Evolutionary conservation across 2,329 filamentous ascomycete genomes (phyloP), one percentile per base, ranked within the genome.

Genomic region (Nakataea oryzae): DNA sequence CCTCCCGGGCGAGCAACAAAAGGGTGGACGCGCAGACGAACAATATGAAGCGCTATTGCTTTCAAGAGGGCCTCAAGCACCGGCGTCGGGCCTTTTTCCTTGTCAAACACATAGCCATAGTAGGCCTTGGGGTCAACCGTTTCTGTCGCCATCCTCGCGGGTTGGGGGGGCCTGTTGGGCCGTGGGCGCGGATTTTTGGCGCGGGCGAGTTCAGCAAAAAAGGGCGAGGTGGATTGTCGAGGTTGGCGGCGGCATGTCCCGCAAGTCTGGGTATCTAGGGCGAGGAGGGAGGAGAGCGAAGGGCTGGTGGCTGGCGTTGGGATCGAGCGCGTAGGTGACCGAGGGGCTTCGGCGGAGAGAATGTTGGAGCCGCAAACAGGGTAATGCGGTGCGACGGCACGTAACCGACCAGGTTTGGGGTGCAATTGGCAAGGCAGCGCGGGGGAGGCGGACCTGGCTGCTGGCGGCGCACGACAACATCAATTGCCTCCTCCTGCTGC

Each of bases 81-180:
- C 61, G 82, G 81, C 4, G 87, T 87, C 6, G 89, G 85, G 58
- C 81, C 83, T 73, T 90, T 91, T 72, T 89, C 80, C 47, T 77
- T 74, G 66, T 86, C 81, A 69, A 89, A 90, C 69, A 93, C 79
- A 71, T 88, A 86, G 59, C 84, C 83, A 75, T 90, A 91, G 67
- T 77, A 81, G 59, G 69, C 63, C 59, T 73, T 74, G 47, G 68
- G 54, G 57, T 70, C 68, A 57, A 65, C 63, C 30, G 67, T 50
- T 60, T 69, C 41, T 34, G 70, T 68, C 62, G 70, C 66, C 70
- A 70, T 70, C 54, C n/a, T 60, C 41, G 21, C 41, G 55, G 29
- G 13, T 13, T 11, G 21, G 28, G 14, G 17, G 27, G 47, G 47
- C 6, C 47, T 13, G 14, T 54, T 54, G 27, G 61, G 58, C 58